Percentiles rank a stretch among this genome's conserved stretches.
Conservation (phyloP, 169 alveolate species). For the Ichthyophthirius multifiliis region DNA sequence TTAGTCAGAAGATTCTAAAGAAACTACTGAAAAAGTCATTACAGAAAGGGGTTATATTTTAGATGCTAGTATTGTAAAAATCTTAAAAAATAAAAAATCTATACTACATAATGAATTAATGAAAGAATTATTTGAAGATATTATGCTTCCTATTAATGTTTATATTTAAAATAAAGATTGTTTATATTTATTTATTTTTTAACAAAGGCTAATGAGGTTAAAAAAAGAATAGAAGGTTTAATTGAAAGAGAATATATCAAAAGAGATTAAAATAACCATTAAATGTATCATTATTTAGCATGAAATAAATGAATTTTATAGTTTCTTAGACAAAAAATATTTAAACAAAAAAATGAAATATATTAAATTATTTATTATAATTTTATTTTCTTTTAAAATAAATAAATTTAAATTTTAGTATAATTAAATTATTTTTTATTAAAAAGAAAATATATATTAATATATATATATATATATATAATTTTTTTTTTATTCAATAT, state of each 20-base stretch:
- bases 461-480: no score
- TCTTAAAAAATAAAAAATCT: conserved; percentile 62
- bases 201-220: conserved; percentile 68
- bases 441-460: no score
- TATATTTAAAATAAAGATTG: conserved; percentile 53
- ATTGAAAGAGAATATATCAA: conserved; percentile 87
- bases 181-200: conserved; percentile 57
- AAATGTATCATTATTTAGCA: conserved; percentile 64
- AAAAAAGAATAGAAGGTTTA: conserved; percentile 82
- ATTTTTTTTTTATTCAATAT: no score
- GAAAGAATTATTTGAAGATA: conserved; percentile 40
- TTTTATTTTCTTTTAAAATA: no score
- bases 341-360: no score
- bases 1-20: conserved; percentile 56
- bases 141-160: conserved; percentile 59
- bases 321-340: no score
- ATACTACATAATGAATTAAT: conserved; percentile 47
- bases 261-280: conserved; percentile 69
- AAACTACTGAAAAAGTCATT: conserved; percentile 58
- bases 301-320: no score
- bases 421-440: no score
- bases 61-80: conserved; percentile 81
- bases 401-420: no score
- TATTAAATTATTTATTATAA: no score
- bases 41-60: conserved; percentile 63